A percentile compares a stretch with the other conserved stretches of the same genome.
Evolutionary conservation across 352 stramenopile genomes (phyloP).

Genomic region (Globisporangium carolinianum): DNA sequence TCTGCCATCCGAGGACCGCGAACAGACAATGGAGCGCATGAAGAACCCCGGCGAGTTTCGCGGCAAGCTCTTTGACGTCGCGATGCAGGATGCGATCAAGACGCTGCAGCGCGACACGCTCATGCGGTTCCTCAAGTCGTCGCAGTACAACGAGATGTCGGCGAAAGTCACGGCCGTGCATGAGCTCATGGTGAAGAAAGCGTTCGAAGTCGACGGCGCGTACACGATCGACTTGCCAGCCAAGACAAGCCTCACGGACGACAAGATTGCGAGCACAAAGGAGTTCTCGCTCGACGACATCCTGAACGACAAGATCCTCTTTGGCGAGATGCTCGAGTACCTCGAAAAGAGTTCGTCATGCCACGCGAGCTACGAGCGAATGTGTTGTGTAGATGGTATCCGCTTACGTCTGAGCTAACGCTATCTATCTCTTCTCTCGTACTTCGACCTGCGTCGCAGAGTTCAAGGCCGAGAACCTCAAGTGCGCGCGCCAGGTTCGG

Average conservation of each 20-base stretch:
- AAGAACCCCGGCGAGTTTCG: conserved; percentile 70
- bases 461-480: conserved; percentile 83
- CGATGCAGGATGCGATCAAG: conserved; percentile 79
- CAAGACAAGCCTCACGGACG: conserved; percentile 49
- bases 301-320: conserved; percentile 73
- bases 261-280: conserved; percentile 36
- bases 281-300: conserved; percentile 80
- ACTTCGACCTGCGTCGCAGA: conserved; percentile 23
- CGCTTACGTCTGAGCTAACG: no score
- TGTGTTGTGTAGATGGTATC: neutral
- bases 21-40: conserved; percentile 78
- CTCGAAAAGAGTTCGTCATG: conserved; percentile 65
- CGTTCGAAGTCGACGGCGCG: conserved; percentile 53
- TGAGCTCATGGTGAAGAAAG: conserved; percentile 57
- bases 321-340: conserved; percentile 81
- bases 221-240: conserved; percentile 62
- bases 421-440: no score
- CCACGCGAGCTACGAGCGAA: neutral
- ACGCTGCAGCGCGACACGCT: conserved; percentile 80
- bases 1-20: conserved; percentile 68
- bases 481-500: conserved; percentile 74
- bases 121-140: conserved; percentile 67
- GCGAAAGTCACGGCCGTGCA: conserved; percentile 44
- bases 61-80: conserved; percentile 78
- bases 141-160: conserved; percentile 75